These are phyloP conservation scores for Ostreobium quekettii DNA, from an alignment of 139 green algal species.

Conservation along the genomic window DNA sequence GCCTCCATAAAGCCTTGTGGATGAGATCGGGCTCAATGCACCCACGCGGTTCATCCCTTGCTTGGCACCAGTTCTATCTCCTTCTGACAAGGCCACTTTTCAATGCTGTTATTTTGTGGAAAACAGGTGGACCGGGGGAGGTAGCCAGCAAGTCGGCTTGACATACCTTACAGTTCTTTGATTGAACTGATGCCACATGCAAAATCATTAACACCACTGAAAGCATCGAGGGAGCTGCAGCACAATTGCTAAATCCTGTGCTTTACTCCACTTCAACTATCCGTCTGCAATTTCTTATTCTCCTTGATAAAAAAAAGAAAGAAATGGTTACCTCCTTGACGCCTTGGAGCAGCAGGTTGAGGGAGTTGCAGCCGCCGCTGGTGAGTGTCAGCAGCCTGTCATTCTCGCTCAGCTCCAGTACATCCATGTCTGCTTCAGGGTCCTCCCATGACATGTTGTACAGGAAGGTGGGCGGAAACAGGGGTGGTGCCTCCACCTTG, in stretches of 20 bases:
- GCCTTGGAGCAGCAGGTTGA: conserved; percentile 85
- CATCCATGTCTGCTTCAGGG: conserved; percentile 75
- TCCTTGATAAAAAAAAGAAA: not conserved
- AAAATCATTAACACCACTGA: too few species aligned
- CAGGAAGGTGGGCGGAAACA: conserved; percentile 96
- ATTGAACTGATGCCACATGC: too few species aligned
- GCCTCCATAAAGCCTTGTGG: too few species aligned
- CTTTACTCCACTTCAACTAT: not conserved
- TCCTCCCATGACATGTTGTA: conserved; percentile 99
- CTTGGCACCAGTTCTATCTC: too few species aligned
- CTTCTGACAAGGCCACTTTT: too few species aligned
- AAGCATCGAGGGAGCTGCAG: not conserved
- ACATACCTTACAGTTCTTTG: too few species aligned
- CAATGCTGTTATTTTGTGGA: too few species aligned
- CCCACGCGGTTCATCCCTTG: too few species aligned
- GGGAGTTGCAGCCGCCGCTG: conserved; percentile 91
- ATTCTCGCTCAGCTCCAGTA: conserved; percentile 71
- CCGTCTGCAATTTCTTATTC: too few species aligned
- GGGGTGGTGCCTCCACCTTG: conserved; percentile 63
- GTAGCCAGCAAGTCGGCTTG: too few species aligned
- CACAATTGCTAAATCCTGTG: not conserved
- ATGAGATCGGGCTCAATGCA: too few species aligned
- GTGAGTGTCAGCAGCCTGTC: conserved; percentile 94
- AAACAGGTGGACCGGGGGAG: too few species aligned
- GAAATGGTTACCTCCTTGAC: conserved; percentile 51